Conservation (phyloP, 2,329 filamentous ascomycete genomes). For the Fusarium sublunatum region DNA sequence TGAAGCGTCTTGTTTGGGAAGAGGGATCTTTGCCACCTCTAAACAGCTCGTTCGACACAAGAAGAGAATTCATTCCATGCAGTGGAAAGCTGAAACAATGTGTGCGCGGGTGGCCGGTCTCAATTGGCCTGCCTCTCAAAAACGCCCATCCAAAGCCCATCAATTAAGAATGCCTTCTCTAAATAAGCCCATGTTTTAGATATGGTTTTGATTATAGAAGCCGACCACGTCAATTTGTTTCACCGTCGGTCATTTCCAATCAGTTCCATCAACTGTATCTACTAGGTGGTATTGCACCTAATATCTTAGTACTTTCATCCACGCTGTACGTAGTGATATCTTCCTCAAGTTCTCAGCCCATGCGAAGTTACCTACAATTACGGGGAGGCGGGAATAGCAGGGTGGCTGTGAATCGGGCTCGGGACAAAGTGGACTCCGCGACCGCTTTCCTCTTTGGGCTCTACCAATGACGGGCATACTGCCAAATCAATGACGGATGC, state of each 20-base stretch:
- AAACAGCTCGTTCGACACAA: slow-evolving; percentile 10
- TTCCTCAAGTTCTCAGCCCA: too few relatives aligned
- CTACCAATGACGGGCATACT: slow-evolving; percentile 36
- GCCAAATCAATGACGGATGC: slow-evolving; percentile 48
- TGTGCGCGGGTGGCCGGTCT: slow-evolving; percentile 6
- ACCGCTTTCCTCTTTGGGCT: slow-evolving; percentile 42
- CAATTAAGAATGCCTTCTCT: neutral
- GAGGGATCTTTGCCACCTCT: slow-evolving; percentile 33
- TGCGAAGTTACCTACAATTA: too few relatives aligned
- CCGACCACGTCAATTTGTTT: too few relatives aligned
- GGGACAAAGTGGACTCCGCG: slow-evolving; percentile 33
- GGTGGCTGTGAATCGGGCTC: too few relatives aligned
- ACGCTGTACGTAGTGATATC: too few relatives aligned
- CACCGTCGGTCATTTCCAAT: neutral
- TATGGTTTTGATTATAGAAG: neutral
- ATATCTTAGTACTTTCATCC: too few relatives aligned
- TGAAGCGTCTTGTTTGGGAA: slow-evolving; percentile 30
- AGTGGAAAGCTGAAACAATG: slow-evolving; percentile 33
- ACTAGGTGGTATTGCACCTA: too few relatives aligned
- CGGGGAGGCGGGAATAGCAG: too few relatives aligned
- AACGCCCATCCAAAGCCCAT: neutral
- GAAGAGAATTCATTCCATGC: slow-evolving; percentile 13
- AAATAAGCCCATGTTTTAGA: neutral
- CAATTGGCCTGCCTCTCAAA: neutral
- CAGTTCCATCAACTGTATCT: neutral